These are phyloP conservation scores for Calonectria hawksworthii DNA, from an alignment of 2,329 filamentous ascomycete species.

Conservation along the genomic window DNA sequence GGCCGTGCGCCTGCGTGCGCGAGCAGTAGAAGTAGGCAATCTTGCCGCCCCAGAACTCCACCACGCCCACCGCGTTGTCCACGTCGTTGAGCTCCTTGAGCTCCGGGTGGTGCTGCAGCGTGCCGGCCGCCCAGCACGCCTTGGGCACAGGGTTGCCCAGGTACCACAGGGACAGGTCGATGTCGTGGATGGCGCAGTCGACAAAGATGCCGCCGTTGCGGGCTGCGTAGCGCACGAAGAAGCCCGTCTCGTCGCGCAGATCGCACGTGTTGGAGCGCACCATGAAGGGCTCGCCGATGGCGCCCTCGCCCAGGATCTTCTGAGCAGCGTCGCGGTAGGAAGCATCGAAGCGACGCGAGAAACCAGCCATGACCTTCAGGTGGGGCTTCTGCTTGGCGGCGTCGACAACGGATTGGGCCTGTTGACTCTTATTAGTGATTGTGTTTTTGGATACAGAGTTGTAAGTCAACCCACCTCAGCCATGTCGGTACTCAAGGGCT, in stretches of 20 bases:
- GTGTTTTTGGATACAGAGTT: accelerated
- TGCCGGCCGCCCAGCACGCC: conserved; percentile 29
- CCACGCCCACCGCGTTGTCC: conserved; percentile 61
- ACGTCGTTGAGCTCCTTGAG: conserved; percentile 44
- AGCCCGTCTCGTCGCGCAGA: conserved; percentile 73
- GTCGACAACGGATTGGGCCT: conserved; percentile 72
- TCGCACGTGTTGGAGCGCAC: conserved; percentile 78
- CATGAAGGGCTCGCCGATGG: conserved; percentile 72
- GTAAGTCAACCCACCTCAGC: conserved; percentile 61
- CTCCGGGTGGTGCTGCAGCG: conserved; percentile 42
- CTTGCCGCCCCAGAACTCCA: conserved; percentile 75
- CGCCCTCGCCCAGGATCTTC: conserved; percentile 61
- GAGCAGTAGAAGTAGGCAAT: conserved; percentile 75
- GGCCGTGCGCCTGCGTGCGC: conserved; percentile 76
- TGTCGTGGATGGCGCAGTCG: conserved; percentile 79
- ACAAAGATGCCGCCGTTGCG: conserved; percentile 78
- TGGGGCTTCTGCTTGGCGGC: conserved; percentile 67
- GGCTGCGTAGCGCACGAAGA: conserved; percentile 76
- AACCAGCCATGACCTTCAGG: conserved; percentile 70
- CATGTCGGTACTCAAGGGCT: conserved; percentile 47
- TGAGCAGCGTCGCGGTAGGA: conserved; percentile 73
- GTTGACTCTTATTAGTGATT: not conserved
- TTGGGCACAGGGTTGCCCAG: conserved; percentile 37
- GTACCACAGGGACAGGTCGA: conserved; percentile 55
- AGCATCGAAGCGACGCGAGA: conserved; percentile 67